Conservation (phyloP, 768 basidiomycete species). For the Tylopilus balloui region DNA sequence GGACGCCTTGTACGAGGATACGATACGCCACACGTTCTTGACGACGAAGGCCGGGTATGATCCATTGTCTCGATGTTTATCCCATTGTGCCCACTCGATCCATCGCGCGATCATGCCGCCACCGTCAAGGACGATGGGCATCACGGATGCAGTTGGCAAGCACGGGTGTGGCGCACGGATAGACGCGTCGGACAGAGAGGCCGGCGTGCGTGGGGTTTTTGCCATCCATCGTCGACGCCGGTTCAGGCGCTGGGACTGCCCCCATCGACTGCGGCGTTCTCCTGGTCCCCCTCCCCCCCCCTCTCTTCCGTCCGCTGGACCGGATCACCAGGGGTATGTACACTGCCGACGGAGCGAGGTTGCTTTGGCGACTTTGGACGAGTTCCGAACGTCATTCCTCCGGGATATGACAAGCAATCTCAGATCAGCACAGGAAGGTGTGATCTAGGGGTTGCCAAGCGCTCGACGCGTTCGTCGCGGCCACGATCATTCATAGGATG, state of each 20-base stretch:
- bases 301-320: constrained; percentile 3
- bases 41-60: constrained; percentile 2
- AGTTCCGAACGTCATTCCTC: constrained; percentile 6
- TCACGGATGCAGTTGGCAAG: too few relatives aligned
- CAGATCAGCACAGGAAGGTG: constrained; percentile 13
- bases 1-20: constrained; percentile 12
- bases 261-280: too few relatives aligned
- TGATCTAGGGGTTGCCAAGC: neutral
- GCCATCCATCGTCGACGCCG: neutral
- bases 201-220: too few relatives aligned
- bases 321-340: constrained; percentile 19
- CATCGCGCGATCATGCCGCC: constrained; percentile 14
- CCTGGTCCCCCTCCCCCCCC: too few relatives aligned
- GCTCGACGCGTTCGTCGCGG: neutral
- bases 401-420: constrained; percentile 12
- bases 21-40: constrained; percentile 7
- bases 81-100: constrained; percentile 8
- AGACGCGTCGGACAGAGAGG: too few relatives aligned
- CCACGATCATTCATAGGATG: neutral
- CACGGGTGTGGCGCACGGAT: too few relatives aligned
- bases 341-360: constrained; percentile 12
- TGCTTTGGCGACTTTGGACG: constrained; percentile 13
- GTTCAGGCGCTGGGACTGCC: neutral
- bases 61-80: neutral
- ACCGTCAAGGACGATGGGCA: constrained; percentile 6